phyloP scores from a whole-genome alignment of 2,329 filamentous ascomycete species.

The Cercospora janseana region DNA sequence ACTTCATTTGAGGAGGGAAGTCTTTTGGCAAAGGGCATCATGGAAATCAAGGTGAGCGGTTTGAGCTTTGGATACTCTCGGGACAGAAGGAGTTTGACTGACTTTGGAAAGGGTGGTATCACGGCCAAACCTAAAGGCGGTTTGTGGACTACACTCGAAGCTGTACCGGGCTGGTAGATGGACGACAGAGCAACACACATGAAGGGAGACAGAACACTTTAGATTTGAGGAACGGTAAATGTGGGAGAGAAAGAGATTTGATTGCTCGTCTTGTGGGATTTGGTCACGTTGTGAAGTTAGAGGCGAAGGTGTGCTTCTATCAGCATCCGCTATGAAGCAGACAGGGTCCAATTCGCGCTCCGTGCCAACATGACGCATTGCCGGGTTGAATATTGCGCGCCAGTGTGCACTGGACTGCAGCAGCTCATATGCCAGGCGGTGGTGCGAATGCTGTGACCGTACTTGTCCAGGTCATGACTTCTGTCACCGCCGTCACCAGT shows the following conservation, averaged over 20 bases:
- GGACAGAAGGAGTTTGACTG: not conserved
- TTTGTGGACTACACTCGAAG: constrained; percentile 65
- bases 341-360: too few relatives aligned
- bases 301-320: too few relatives aligned
- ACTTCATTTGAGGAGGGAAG: constrained; percentile 61
- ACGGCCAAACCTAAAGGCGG: constrained; percentile 72
- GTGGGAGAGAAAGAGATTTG: too few relatives aligned
- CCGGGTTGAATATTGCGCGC: too few relatives aligned
- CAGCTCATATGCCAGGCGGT: not conserved
- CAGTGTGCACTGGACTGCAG: too few relatives aligned
- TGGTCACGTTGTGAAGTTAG: too few relatives aligned
- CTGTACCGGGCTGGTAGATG: constrained; percentile 64
- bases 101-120: constrained; percentile 51
- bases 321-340: too few relatives aligned
- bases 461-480: constrained; percentile 1
- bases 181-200: not conserved
- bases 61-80: not conserved
- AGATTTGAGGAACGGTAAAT: too few relatives aligned
- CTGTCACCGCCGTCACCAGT: not conserved
- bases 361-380: too few relatives aligned
- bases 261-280: too few relatives aligned
- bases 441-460: constrained; percentile 1
- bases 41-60: constrained; percentile 56
- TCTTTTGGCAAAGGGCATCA: constrained; percentile 46
- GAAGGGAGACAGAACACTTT: too few relatives aligned